Percentiles rank a stretch among this genome's conserved stretches.
These are phyloP conservation scores for Cytospora mali DNA, from an alignment of 2,329 filamentous ascomycete genomes.

Conservation along the genomic window DNA sequence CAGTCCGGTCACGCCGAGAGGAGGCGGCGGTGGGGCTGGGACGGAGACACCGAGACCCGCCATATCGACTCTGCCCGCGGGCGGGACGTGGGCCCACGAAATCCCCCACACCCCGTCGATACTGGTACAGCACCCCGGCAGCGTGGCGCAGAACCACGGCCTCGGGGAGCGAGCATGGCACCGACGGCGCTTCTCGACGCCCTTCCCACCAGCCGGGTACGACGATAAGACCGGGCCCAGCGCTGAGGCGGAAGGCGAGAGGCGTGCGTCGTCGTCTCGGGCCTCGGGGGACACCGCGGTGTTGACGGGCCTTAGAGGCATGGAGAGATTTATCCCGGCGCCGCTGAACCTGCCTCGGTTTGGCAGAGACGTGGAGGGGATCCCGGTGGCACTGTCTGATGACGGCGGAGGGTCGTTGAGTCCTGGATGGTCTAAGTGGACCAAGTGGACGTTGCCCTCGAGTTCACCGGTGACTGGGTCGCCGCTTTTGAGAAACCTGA, in stretches of 20 bases:
- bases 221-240: neutral
- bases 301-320: neutral
- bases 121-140: constrained; percentile 13
- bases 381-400: neutral
- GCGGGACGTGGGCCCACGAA: neutral
- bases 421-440: constrained; percentile 9
- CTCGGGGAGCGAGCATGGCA: constrained; percentile 25
- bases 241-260: neutral
- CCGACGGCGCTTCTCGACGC: constrained; percentile 15
- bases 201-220: constrained; percentile 5
- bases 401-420: constrained; percentile 3
- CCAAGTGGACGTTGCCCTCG: neutral
- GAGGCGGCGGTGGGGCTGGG: constrained; percentile 66
- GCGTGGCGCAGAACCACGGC: constrained; percentile 14
- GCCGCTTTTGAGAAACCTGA: neutral
- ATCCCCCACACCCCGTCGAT: constrained; percentile 15
- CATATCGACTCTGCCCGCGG: neutral
- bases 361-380: neutral
- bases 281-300: neutral
- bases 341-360: constrained; percentile 5
- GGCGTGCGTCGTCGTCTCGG: neutral
- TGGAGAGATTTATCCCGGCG: constrained; percentile 7
- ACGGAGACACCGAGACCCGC: constrained; percentile 48
- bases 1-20: constrained; percentile 61
- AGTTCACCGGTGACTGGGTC: neutral